Percentiles rank a stretch among this genome's conserved stretches.
phyloP scores from a whole-genome alignment of 257 asterid species.

The Solanum sejunctum region DNA sequence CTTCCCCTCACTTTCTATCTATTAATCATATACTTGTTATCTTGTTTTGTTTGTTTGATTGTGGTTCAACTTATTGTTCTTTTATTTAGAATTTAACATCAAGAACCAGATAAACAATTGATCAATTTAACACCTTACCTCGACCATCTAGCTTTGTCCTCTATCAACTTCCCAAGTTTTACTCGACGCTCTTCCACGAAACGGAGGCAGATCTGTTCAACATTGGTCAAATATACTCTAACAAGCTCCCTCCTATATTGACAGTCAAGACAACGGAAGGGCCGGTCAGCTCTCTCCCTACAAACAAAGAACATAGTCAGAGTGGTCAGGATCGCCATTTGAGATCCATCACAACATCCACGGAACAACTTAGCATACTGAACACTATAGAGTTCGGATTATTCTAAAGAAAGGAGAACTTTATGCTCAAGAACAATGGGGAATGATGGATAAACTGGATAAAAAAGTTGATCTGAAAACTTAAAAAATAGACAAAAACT shows the following conservation, averaged over 20 bases:
- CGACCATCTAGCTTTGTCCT: slow-evolving; percentile 82
- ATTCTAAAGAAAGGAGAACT: not conserved
- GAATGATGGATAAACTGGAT: not conserved
- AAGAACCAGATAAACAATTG: not conserved
- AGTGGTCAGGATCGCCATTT: not conserved
- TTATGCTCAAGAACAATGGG: not conserved
- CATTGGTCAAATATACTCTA: slow-evolving; percentile 81
- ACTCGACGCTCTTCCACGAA: slow-evolving; percentile 70
- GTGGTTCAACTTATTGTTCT: not conserved
- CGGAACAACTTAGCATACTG: not conserved
- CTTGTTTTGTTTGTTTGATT: not conserved
- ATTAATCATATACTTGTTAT: not conserved
- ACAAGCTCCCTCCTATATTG: slow-evolving; percentile 91
- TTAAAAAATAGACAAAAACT: not conserved
- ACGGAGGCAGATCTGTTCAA: slow-evolving; percentile 84
- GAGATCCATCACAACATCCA: not conserved
- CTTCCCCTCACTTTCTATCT: not conserved
- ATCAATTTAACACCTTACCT: slow-evolving; percentile 37
- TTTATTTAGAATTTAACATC: not conserved
- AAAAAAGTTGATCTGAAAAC: not conserved
- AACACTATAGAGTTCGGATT: not conserved
- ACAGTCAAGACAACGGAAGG: slow-evolving; percentile 86
- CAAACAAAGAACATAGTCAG: slow-evolving; percentile 7
- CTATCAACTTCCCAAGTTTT: slow-evolving; percentile 73
- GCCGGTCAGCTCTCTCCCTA: slow-evolving; percentile 91